Percentiles rank a stretch among this genome's conserved stretches.
phyloP scores from a whole-genome alignment of 495 filamentous ascomycete genomes.

The Neurospora sp. region DNA sequence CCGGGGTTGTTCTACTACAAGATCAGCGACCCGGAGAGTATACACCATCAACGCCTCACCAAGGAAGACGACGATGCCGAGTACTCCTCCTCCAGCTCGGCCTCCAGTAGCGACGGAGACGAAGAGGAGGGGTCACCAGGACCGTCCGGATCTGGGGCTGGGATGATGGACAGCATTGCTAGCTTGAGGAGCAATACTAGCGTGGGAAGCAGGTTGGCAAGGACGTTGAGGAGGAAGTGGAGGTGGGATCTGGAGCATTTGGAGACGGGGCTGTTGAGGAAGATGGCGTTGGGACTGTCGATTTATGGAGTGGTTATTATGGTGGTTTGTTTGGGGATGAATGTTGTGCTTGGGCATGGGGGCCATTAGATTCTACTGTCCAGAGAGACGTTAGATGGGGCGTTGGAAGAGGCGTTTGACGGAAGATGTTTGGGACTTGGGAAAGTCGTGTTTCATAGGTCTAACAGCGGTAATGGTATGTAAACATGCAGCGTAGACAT shows the following conservation, averaged over 20 bases:
- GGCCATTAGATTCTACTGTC: background rate
- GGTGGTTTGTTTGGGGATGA: constrained; percentile 77
- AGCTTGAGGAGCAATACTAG: constrained; percentile 35
- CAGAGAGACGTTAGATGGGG: background rate
- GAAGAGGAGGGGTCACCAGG: background rate
- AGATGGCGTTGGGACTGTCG: constrained; percentile 62
- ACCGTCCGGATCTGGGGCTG: constrained; percentile 22
- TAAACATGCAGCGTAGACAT: background rate
- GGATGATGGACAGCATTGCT: constrained; percentile 37
- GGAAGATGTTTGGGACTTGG: background rate
- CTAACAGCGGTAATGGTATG: background rate
- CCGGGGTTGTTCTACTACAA: constrained; percentile 98
- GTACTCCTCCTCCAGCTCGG: constrained; percentile 16
- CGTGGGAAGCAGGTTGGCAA: constrained; percentile 13
- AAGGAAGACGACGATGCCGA: constrained; percentile 78
- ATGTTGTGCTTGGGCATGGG: constrained; percentile 23
- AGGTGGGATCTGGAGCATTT: constrained; percentile 42
- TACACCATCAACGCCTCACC: constrained; percentile 69
- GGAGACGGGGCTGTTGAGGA: constrained; percentile 51
- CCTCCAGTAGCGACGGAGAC: constrained; percentile 36
- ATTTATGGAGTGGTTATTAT: constrained; percentile 83
- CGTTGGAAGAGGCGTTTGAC: background rate
- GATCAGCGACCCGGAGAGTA: constrained; percentile 77
- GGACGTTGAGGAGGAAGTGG: constrained; percentile 23
- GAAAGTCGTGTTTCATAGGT: background rate